A percentile compares a stretch with the other conserved stretches of the same genome.
phyloP scores from a whole-genome alignment of 192 early-diverging fungal species.

The Geranomyces variabilis region DNA sequence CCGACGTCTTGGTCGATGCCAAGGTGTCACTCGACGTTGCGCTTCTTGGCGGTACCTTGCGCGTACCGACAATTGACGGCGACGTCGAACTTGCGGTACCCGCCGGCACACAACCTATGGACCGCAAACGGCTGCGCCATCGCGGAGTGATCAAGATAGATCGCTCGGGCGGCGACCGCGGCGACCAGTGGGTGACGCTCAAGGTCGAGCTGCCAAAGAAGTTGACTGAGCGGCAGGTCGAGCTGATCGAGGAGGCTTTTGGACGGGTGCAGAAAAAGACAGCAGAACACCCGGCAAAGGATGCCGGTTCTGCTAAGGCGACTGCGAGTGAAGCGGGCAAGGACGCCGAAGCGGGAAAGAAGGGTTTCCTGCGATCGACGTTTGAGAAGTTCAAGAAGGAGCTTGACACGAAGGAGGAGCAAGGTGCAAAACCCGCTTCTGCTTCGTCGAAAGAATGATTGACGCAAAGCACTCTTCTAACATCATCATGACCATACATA shows the following conservation, averaged over 20 bases:
- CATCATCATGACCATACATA: too few relatives aligned
- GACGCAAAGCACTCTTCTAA: too few relatives aligned
- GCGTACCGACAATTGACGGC: constrained; percentile 93
- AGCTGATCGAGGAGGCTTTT: constrained; percentile 62
- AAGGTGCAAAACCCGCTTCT: too few relatives aligned
- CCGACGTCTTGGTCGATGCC: constrained; percentile 75
- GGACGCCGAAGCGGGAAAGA: not conserved
- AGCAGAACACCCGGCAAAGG: not conserved
- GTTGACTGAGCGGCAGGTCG: constrained; percentile 50
- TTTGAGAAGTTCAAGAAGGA: constrained; percentile 27
- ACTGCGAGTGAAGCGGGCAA: not conserved
- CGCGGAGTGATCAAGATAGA: constrained; percentile 75
- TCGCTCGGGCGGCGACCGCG: constrained; percentile 48
- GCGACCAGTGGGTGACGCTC: constrained; percentile 90
- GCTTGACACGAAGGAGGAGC: not conserved
- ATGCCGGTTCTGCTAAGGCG: not conserved
- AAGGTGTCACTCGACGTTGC: constrained; percentile 84
- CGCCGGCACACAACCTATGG: constrained; percentile 87
- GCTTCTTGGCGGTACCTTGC: constrained; percentile 82
- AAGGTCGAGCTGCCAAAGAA: constrained; percentile 78
- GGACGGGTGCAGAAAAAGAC: constrained; percentile 26
- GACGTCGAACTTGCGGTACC: constrained; percentile 90
- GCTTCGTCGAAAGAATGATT: too few relatives aligned
- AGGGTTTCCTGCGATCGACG: constrained; percentile 17
- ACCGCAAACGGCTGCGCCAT: constrained; percentile 73